Percentiles rank a stretch among this genome's conserved stretches.
Conservation (phyloP, 192 early-diverging fungal genomes). For the Backusella psychrophila region DNA sequence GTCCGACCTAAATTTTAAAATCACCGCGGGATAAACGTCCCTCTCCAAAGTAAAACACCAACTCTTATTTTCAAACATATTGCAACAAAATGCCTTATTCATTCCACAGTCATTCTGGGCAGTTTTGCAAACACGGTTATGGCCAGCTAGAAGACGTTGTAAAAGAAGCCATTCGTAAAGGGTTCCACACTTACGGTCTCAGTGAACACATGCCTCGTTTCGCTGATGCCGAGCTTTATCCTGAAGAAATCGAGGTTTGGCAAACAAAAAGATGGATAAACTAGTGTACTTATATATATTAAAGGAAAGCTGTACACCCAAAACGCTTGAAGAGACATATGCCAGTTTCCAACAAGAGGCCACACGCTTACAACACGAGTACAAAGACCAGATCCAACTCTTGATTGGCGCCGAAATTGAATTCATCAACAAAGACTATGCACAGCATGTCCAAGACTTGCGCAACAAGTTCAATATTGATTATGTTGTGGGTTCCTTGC, state of each 20-base stretch:
- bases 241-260: conserved; percentile 71
- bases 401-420: conserved; percentile 94
- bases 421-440: conserved; percentile 57
- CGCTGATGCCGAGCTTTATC: conserved; percentile 79
- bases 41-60: too few relatives aligned
- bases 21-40: too few relatives aligned
- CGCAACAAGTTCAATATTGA: conserved; percentile 57
- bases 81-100: conserved; percentile 68
- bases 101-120: conserved; percentile 91
- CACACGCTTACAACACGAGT: conserved; percentile 61
- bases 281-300: neutral
- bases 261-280: neutral
- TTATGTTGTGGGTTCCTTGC: conserved; percentile 91
- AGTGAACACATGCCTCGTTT: conserved; percentile 93
- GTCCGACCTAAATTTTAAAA: too few relatives aligned
- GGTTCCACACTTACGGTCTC: conserved; percentile 77
- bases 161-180: conserved; percentile 63
- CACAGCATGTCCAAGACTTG: conserved; percentile 51
- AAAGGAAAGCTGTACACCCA: conserved; percentile 62
- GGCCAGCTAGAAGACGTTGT: conserved; percentile 85
- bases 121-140: conserved; percentile 92
- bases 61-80: neutral
- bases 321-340: conserved; percentile 62
- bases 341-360: conserved; percentile 73
- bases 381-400: conserved; percentile 62